Base-by-base conservation (phyloP, 192 early-diverging fungal genomes). In the Entomortierella chlamydospora region DNA sequence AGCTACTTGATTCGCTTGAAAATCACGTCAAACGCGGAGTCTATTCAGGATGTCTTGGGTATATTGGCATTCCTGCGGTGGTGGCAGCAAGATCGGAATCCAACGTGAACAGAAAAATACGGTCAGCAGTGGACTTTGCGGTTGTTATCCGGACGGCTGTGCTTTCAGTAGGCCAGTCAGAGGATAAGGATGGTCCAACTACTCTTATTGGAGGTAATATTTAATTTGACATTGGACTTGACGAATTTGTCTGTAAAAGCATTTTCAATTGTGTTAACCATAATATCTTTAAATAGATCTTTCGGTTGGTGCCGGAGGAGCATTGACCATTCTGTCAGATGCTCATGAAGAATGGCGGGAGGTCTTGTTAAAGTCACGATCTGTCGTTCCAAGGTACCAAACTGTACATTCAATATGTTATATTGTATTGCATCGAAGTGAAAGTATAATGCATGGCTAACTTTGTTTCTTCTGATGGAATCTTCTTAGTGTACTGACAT, bases 71-170 rank as follows among this genome's bases (percentile, higher is more conserved):
- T 28, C 57, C 76, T 15, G 76, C 67, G 2, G 54, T 57, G 0
- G 94, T 93, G 0, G 81, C 90, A 0, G 76, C 61, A 28, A 82
- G 9, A 54, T 30, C 8, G 2, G 20, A 30, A 6, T 11, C 55
- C 30, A 30, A 33, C 20, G 2, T 30, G 25, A 57, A 54, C 2
- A 47, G 23, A 17, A 78, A 63, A 54, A 52, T 61, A 4, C 43
- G 76, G 0, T 70, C 67, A 28, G 67, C 76, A 2, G 63, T 61
- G 7, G 76, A 79, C 26, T 54, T 79, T 45, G 18, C 88, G 64
- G 97, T 99, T 2, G 90, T 98, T 0, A 99, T 99, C 52, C 88
- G 97, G 41, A 99, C 97, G 13, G 94, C 91, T 0, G 91, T 98
- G 0, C 89, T 82, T 1, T 64, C 72, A 29, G 62, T 68, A 1